Percentiles rank a stretch among this genome's conserved stretches.
Evolutionary conservation across 306 rosid species (phyloP).

Genomic region (Lablab purpureus): DNA sequence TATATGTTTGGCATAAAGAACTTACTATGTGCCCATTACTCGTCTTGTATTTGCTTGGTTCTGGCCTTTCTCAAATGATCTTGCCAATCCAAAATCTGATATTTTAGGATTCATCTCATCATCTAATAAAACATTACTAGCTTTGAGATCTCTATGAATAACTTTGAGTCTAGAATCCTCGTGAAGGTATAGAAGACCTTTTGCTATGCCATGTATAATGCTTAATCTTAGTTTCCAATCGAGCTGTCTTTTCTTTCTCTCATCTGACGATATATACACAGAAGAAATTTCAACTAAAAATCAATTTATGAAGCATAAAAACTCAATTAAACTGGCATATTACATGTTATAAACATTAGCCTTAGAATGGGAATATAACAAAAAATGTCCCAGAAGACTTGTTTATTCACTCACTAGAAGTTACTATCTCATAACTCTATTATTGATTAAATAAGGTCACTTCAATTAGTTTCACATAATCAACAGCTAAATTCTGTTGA

Average conservation of each 20-base stretch:
- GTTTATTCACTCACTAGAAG: background rate
- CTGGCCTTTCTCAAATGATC: slow-evolving; percentile 4
- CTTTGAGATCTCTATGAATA: slow-evolving; percentile 20
- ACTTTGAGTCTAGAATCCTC: slow-evolving; percentile 15
- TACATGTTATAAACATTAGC: background rate
- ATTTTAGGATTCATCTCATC: slow-evolving; percentile 16
- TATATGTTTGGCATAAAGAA: background rate
- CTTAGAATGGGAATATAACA: background rate
- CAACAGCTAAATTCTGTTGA: background rate
- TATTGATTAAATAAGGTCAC: background rate
- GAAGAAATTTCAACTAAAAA: background rate
- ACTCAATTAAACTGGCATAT: background rate
- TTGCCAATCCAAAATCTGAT: slow-evolving; percentile 21
- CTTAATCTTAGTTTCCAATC: background rate
- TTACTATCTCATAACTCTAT: background rate
- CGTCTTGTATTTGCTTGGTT: background rate
- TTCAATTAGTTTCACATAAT: slow-evolving; percentile 9
- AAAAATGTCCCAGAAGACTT: background rate
- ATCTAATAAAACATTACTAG: background rate
- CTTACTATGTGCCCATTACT: slow-evolving; percentile 13
- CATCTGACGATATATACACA: slow-evolving; percentile 17
- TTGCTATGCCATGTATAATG: slow-evolving; percentile 16
- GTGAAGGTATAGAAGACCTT: slow-evolving; percentile 1
- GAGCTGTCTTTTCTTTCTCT: background rate
- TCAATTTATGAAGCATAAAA: background rate